phyloP scores from a whole-genome alignment of 176 grass and related monocot species.

The Tillandsia leiboldiana region DNA sequence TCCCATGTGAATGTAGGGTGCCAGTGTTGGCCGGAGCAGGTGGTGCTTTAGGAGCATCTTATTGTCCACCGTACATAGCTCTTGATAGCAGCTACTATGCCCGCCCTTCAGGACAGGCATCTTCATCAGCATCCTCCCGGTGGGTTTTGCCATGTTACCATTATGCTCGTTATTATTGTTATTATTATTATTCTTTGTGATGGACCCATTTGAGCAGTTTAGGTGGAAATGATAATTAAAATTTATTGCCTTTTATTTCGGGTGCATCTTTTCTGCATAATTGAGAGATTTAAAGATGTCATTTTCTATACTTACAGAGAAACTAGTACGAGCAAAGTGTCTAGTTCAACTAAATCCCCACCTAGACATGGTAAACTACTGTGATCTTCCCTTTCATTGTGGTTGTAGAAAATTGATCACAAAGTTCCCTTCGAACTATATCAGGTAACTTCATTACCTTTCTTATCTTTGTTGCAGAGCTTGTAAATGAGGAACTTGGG shows the following conservation, averaged over 20 bases:
- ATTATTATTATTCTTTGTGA: not conserved
- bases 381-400: too few species aligned
- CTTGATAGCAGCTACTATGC: conserved; percentile 76
- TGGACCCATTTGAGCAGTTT: not conserved
- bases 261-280: not conserved
- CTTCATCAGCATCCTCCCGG: conserved; percentile 44
- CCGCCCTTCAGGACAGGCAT: conserved; percentile 43
- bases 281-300: not conserved
- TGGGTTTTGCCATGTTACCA: conserved; percentile 13
- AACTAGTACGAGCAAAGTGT: not conserved
- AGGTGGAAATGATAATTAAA: not conserved
- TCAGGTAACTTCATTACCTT: conserved; percentile 18
- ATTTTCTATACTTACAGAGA: not conserved
- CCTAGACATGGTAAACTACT: not conserved
- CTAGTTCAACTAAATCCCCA: not conserved
- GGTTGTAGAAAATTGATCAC: not conserved
- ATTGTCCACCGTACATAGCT: conserved; percentile 76
- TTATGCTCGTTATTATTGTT: too few species aligned
- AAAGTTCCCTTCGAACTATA: conserved; percentile 1
- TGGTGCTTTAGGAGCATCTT: conserved; percentile 67
- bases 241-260: not conserved
- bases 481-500: conserved; percentile 67
- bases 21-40: conserved; percentile 65
- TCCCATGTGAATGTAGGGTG: conserved; percentile 33
- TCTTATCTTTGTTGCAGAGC: conserved; percentile 38